A percentile compares a stretch with the other conserved stretches of the same genome.
Evolutionary conservation across 495 filamentous ascomycete species (phyloP).

Genomic region (Penicillium coprophilum): DNA sequence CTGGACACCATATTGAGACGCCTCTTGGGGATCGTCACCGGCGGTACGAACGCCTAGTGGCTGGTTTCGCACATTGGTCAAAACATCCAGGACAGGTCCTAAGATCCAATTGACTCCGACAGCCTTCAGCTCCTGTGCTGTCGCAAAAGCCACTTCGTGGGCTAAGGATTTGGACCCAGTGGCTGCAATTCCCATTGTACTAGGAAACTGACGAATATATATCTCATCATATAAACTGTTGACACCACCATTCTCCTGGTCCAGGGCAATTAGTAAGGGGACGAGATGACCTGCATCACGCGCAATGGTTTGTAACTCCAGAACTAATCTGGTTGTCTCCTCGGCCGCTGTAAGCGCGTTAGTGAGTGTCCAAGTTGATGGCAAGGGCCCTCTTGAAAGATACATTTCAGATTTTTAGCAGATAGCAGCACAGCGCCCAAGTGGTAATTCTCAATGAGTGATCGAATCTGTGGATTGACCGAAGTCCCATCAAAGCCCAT

Average conservation of each 20-base stretch:
- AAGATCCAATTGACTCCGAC: constrained; percentile 90
- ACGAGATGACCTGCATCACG: constrained; percentile 82
- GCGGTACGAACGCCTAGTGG: constrained; percentile 79
- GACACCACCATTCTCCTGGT: constrained; percentile 94
- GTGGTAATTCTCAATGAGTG: constrained; percentile 81
- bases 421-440: constrained; percentile 80
- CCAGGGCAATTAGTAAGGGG: constrained; percentile 78
- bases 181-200: constrained; percentile 86
- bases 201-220: constrained; percentile 87
- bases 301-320: constrained; percentile 84
- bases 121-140: constrained; percentile 79
- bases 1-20: constrained; percentile 80
- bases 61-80: constrained; percentile 85
- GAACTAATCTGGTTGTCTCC: constrained; percentile 74
- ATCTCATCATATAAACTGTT: constrained; percentile 92
- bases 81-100: constrained; percentile 84
- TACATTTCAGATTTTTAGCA: constrained; percentile 92
- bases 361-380: constrained; percentile 13
- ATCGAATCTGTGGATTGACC: constrained; percentile 80
- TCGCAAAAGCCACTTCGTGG: constrained; percentile 80
- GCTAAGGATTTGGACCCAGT: constrained; percentile 76
- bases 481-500: constrained; percentile 93
- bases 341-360: constrained; percentile 63
- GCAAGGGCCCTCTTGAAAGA: constrained; percentile 4
- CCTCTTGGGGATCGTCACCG: constrained; percentile 86